Conservation (phyloP, 306 rosid genomes). For the Hippophae rhamnoides region DNA sequence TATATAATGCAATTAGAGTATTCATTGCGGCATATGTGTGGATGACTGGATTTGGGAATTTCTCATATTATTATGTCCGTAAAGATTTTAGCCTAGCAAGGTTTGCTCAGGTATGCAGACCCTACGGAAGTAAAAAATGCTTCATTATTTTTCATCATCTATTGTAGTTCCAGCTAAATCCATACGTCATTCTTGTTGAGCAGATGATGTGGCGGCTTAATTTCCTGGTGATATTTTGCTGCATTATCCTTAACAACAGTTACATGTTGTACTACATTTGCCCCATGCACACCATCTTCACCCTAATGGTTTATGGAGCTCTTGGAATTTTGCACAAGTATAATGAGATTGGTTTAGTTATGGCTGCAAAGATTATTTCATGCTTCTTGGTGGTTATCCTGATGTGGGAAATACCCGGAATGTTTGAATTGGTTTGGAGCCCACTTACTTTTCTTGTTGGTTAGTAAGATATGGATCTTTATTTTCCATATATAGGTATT, state of each 20-base stretch:
- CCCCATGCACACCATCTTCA: slow-evolving; percentile 97
- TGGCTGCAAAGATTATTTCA: slow-evolving; percentile 50
- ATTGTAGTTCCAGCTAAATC: slow-evolving; percentile 7
- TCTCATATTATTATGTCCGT: slow-evolving; percentile 83
- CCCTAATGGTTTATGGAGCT: slow-evolving; percentile 86
- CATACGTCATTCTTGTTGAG: slow-evolving; percentile 20
- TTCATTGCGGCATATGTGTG: slow-evolving; percentile 91
- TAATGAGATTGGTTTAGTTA: slow-evolving; percentile 70
- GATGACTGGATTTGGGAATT: slow-evolving; percentile 99
- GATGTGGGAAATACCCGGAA: slow-evolving; percentile 93
- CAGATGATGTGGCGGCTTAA: slow-evolving; percentile 99
- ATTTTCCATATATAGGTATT: slow-evolving; percentile 13
- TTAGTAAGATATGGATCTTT: slow-evolving; percentile 32
- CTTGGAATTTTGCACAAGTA: slow-evolving; percentile 73
- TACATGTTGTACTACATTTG: slow-evolving; percentile 92
- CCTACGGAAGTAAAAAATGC: slow-evolving; percentile 16
- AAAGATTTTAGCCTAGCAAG: slow-evolving; percentile 89
- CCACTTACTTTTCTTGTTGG: slow-evolving; percentile 80
- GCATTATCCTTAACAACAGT: slow-evolving; percentile 82
- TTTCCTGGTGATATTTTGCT: slow-evolving; percentile 73
- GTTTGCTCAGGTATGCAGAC: slow-evolving; percentile 66
- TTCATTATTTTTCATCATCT: slow-evolving; percentile 7
- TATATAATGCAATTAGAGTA: slow-evolving; percentile 73
- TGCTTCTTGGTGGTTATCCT: slow-evolving; percentile 77
- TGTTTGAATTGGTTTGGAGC: slow-evolving; percentile 78